Evolutionary conservation across 2,329 filamentous ascomycete genomes (phyloP), one percentile per base, ranked within the genome.

Genomic region (Pezizomycotina sp.): DNA sequence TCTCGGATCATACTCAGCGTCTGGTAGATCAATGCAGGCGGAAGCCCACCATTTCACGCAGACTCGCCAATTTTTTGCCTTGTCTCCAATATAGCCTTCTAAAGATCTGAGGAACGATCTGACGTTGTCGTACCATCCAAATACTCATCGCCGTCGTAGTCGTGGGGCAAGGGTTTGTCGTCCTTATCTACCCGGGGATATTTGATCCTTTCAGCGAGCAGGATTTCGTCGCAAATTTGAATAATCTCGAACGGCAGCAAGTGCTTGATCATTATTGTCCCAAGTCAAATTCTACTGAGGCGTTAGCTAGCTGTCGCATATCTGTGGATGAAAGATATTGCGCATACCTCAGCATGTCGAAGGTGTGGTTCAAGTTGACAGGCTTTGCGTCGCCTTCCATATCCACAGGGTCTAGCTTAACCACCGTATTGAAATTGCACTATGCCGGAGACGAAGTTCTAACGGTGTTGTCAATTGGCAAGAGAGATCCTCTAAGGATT

Each of bases 371-470:
- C 53, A 95, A 93, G 53, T 93, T 71, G 32, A 98, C 89, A 4
- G 89, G 89, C 50, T 80, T 81, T 5, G 82, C 86, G 45, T 77
- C 76, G 27, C 83, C 89, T 57, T 98, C 89, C 86, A 98, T 98
- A 54, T 95, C 84, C 13, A 93, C 78, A 1, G 89, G 89, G 56
- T 98, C 89, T 20, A 98, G 65, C 46, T 86, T 84, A 89, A 20
- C 89, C 89, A 55, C 89, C 89, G 51, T 92, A 98, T 53, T 92
- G 83, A 60, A 98, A 95, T 55, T 98, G 89, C 2, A 98, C 83
- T 43, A 98, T 77, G 20, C 74, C 75, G 5, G 79, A 2, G 76
- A 77, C 1, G 84, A 93, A 18, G 86, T 95, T 38, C 89, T 73
- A 1, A 98, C 86, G 0, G 89, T 98, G 51, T 91, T 72, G 52